Conservation (phyloP, 352 stramenopile genomes). For the Phytophthora sansomeana region DNA sequence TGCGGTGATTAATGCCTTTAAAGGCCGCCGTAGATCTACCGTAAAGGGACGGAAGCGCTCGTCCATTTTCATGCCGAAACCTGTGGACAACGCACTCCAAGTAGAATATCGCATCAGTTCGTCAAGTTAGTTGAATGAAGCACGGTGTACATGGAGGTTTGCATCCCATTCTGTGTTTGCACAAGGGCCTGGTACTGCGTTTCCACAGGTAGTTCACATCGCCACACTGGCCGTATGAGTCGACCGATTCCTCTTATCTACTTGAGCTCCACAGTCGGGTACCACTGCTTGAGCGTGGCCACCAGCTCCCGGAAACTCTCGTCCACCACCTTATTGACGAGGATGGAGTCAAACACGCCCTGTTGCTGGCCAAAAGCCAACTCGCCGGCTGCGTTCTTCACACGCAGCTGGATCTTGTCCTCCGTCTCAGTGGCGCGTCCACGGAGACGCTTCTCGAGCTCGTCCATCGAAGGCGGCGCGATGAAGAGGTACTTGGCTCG, state of each 20-base stretch:
- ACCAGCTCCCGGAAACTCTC: slow-evolving; percentile 81
- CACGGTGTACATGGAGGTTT: not conserved
- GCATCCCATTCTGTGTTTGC: slow-evolving; percentile 9
- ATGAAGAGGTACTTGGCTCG: slow-evolving; percentile 97
- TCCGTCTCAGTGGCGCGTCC: slow-evolving; percentile 96
- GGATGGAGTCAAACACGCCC: slow-evolving; percentile 89
- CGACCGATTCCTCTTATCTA: slow-evolving; percentile 20
- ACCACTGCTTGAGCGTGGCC: slow-evolving; percentile 76
- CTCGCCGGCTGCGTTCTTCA: slow-evolving; percentile 95
- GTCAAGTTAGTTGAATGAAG: slow-evolving; percentile 30
- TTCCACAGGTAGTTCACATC: not conserved
- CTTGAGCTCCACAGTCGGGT: slow-evolving; percentile 68
- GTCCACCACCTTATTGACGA: slow-evolving; percentile 92
- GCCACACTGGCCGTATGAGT: not conserved
- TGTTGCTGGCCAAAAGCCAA: slow-evolving; percentile 89
- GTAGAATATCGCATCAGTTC: slow-evolving; percentile 63
- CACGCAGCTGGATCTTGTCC: slow-evolving; percentile 94
- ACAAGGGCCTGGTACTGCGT: not conserved
- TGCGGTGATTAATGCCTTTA: slow-evolving; percentile 32
- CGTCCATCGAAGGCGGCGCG: slow-evolving; percentile 94
- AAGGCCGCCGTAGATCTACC: slow-evolving; percentile 13
- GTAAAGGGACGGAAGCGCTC: slow-evolving; percentile 19
- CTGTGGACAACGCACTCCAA: slow-evolving; percentile 36
- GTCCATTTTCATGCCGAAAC: slow-evolving; percentile 22
- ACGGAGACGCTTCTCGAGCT: slow-evolving; percentile 95